A percentile compares a stretch with the other conserved stretches of the same genome.
Evolutionary conservation across 257 asterid genomes (phyloP).

Genomic region (Hygrophila difformis): DNA sequence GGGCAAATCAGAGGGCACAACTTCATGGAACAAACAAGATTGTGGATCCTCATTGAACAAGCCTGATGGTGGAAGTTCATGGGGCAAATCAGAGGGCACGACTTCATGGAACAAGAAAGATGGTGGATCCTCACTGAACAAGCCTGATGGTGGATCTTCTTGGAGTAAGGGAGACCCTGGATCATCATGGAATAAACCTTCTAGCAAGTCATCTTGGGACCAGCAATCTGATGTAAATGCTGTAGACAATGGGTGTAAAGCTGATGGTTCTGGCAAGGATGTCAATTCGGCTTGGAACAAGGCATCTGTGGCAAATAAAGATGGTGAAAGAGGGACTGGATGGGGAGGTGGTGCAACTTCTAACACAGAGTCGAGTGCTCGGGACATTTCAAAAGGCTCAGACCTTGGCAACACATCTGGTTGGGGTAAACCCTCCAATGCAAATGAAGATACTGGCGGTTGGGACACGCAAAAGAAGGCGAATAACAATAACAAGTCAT

Average conservation of each 20-base stretch:
- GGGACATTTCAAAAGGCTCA: conserved; percentile 23
- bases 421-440: conserved; percentile 31
- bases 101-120: conserved; percentile 28
- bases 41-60: too few relatives aligned
- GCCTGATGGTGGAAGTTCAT: too few relatives aligned
- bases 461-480: conserved; percentile 28
- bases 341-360: conserved; percentile 2
- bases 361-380: conserved; percentile 27
- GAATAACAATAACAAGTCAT: conserved; percentile 21
- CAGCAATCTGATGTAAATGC: conserved; percentile 21
- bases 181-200: conserved; percentile 25
- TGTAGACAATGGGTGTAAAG: background rate
- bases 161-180: conserved; percentile 32
- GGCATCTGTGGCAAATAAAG: conserved; percentile 21
- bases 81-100: too few relatives aligned
- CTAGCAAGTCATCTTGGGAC: conserved; percentile 25
- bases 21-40: too few relatives aligned
- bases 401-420: conserved; percentile 23
- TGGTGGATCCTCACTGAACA: conserved; percentile 32
- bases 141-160: conserved; percentile 34
- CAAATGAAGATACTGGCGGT: conserved; percentile 26
- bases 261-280: conserved; percentile 9
- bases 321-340: conserved; percentile 21
- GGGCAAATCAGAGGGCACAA: too few relatives aligned
- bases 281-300: conserved; percentile 18